Evolutionary conservation across 768 basidiomycete genomes (phyloP), one percentile per base, ranked within the genome.

Genomic region (Porphyrellus cyaneotinctus): DNA sequence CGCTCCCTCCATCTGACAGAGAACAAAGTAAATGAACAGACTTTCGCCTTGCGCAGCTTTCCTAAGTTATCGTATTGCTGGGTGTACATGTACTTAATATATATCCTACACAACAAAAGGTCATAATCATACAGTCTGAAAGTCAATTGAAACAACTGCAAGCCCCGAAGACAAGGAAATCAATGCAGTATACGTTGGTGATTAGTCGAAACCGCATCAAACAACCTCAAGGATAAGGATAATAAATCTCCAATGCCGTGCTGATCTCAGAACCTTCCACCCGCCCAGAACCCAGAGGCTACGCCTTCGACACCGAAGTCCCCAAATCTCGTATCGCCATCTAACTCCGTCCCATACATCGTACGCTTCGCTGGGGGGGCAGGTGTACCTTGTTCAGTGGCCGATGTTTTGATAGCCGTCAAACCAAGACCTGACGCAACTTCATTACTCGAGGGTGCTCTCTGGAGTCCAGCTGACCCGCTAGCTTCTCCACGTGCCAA

Each of bases 311-410:
- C 75, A 35, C 88, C 88, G 64, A 90, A 91, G 69, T 91, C 88
- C 6, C 88, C 88, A 64, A 91, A 91, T 46, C 88, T 80, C n/a
- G 85, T 84, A 63, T 91, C 88, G 30, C 74, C 74, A n/a, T 88
- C 88, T 38, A 89, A 70, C 69, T 91, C 88, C 0, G 88, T 91
- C 9, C 88, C 88, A 66, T 89, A 91, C 84, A 91, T 87, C 6
- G 88, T 91, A 53, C 83, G 79, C 63, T 79, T 81, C 58, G 78
- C 75, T 5, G 76, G 74, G 23, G 74, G 74, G 15, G 66, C 74
- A 15, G 77, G 77, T 17, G 72, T 73, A 17, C 64, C 67, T 47
- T 60, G 58, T 42, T 78, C 78, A 13, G 74, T 73, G 24, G 68
- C 70, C 6, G 70, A 64, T 1, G 67, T 71, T 49, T 71, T 71